Evolutionary conservation across 2,329 filamentous ascomycete genomes (phyloP), one percentile per base, ranked within the genome.

Genomic region (Diplodia scrobiculata): DNA sequence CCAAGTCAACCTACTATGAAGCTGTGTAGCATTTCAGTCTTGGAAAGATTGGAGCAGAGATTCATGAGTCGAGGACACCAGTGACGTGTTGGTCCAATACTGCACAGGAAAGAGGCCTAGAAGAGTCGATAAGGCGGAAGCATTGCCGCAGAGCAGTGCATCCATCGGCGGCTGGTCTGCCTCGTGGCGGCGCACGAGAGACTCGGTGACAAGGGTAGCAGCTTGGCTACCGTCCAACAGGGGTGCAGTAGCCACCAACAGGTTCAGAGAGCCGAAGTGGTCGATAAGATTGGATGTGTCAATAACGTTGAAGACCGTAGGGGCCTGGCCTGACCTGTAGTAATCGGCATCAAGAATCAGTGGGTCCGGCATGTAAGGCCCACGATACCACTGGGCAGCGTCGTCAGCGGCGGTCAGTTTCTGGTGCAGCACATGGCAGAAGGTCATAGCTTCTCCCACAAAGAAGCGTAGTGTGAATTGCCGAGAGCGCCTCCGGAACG

Each of bases 351-450:
- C 80, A 4, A 75, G 1, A 72, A 66, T 67, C 78, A 78, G 17
- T 77, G 76, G 25, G 77, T 76, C 58, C 80, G 77, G 70, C 81
- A 84, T 69, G 79, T 77, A 36, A 79, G 77, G 2, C 80, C 78
- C 14, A 76, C 73, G 1, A 48, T 66, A 19, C 74, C 70, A 34
- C 59, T 62, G 38, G 73, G 54, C 36, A 72, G 25, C 72, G 73
- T 11, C 67, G 71, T 6, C 68, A 70, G 48, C 48, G 50, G 50
- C 51, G 48, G 34, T 45, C 14, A 52, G 34, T 41, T 25, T 59
- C 54, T 79, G 73, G 67, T 86, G 82, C 2, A 89, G 75, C 1
- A 79, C 81, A 67, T 86, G 79, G 52, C 81, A 84, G 55, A 87
- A 81, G 1, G 80, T 74, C 25, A 87, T 73, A 1, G 80, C 81